Evolutionary conservation across 106 monocot genomes (phyloP).

Genomic region (Allium sativum): DNA sequence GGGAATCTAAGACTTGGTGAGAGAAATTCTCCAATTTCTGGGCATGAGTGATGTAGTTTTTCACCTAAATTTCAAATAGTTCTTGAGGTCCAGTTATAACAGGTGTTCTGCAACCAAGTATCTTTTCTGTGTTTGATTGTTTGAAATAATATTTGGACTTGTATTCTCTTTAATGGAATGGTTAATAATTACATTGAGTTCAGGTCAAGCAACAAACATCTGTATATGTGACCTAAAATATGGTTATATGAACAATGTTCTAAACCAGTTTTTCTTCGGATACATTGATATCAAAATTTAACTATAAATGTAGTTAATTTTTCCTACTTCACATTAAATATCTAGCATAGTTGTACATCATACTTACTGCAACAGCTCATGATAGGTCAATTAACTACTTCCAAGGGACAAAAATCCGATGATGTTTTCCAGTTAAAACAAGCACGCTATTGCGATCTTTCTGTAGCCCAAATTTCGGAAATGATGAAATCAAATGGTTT

Average conservation of each 20-base stretch:
- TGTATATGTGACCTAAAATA: no score
- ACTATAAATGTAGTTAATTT: no score
- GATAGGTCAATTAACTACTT: neutral
- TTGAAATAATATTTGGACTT: no score
- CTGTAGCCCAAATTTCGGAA: constrained; percentile 68
- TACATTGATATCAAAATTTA: no score
- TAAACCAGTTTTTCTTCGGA: no score
- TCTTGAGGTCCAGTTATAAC: constrained; percentile 10
- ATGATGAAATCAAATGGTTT: constrained; percentile 79
- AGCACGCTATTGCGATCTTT: constrained; percentile 62
- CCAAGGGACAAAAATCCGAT: neutral
- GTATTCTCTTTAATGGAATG: no score
- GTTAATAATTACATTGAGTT: no score
- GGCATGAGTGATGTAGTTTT: constrained; percentile 19
- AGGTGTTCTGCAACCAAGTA: constrained; percentile 6
- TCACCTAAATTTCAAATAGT: neutral
- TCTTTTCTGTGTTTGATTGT: no score
- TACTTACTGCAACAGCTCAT: neutral
- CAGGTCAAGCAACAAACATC: no score
- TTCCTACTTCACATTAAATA: neutral
- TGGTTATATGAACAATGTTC: no score
- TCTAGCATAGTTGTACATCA: neutral
- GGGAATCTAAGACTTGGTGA: constrained; percentile 7
- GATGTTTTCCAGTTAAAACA: constrained; percentile 70
- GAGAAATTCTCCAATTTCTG: constrained; percentile 7